Conservation (phyloP, 2,329 filamentous ascomycete genomes). For the Fusarium sp. region DNA sequence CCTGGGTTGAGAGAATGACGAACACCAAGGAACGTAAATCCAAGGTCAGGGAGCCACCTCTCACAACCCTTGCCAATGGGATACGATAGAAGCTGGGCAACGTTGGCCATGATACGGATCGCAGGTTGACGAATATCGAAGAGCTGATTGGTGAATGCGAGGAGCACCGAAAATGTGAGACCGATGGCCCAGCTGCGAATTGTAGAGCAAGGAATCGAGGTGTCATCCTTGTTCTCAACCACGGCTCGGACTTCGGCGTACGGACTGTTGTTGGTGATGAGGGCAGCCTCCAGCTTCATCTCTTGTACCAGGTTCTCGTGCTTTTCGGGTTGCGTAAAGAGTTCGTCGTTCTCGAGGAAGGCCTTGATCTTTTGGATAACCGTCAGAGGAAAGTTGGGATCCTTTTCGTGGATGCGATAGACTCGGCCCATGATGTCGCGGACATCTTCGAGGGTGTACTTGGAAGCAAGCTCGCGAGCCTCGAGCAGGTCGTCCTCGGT, state of each 20-base stretch:
- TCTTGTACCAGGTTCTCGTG: slow-evolving; percentile 57
- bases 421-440: slow-evolving; percentile 51
- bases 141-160: slow-evolving; percentile 67
- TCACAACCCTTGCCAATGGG: slow-evolving; percentile 66
- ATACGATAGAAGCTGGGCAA: slow-evolving; percentile 68
- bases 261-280: slow-evolving; percentile 65
- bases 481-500: slow-evolving; percentile 58
- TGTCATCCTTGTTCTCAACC: slow-evolving; percentile 65
- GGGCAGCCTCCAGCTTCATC: slow-evolving; percentile 64
- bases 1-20: slow-evolving; percentile 67
- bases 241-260: slow-evolving; percentile 68
- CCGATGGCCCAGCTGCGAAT: slow-evolving; percentile 67
- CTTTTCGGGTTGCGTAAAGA: slow-evolving; percentile 53
- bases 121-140: slow-evolving; percentile 68
- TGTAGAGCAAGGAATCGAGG: slow-evolving; percentile 63
- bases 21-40: slow-evolving; percentile 60
- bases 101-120: slow-evolving; percentile 64
- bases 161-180: slow-evolving; percentile 59
- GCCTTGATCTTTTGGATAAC: slow-evolving; percentile 51
- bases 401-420: slow-evolving; percentile 49
- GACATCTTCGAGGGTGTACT: slow-evolving; percentile 50
- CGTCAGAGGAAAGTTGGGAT: slow-evolving; percentile 54
- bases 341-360: slow-evolving; percentile 51
- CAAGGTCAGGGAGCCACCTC: slow-evolving; percentile 61
- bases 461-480: slow-evolving; percentile 53